phyloP scores from a whole-genome alignment of 2,329 filamentous ascomycete species.

The Cadophora gregata region DNA sequence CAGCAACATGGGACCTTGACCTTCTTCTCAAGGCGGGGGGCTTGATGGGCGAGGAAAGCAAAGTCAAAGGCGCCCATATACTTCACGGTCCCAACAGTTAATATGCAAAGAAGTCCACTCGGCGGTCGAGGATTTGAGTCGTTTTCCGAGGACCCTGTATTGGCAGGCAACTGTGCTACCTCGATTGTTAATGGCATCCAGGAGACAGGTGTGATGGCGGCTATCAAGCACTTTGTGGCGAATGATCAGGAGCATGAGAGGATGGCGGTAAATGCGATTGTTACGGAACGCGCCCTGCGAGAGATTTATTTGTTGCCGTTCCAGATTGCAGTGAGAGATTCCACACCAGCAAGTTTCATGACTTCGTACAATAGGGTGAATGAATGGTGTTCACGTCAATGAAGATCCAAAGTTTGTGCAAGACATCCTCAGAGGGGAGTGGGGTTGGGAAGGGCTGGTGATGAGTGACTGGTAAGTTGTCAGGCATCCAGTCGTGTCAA shows the following conservation, averaged over 20 bases:
- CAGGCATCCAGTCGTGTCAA: too few relatives aligned
- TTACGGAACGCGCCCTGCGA: conserved; percentile 49
- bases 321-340: conserved; percentile 51
- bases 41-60: conserved; percentile 70
- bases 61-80: conserved; percentile 72
- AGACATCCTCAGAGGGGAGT: conserved; percentile 50
- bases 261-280: conserved; percentile 45
- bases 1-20: conserved; percentile 69
- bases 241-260: conserved; percentile 51
- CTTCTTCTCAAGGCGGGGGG: conserved; percentile 67
- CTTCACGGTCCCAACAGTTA: conserved; percentile 70
- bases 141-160: conserved; percentile 54
- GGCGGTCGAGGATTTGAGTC: conserved; percentile 56
- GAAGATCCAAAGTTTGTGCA: conserved; percentile 48
- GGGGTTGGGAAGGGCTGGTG: conserved; percentile 52
- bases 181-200: conserved; percentile 53
- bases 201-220: conserved; percentile 49
- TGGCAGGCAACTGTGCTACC: conserved; percentile 52
- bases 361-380: conserved; percentile 55
- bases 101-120: conserved; percentile 54
- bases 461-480: conserved; percentile 57
- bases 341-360: conserved; percentile 53
- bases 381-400: conserved; percentile 48
- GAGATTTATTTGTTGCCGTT: conserved; percentile 54
- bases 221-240: conserved; percentile 54